A percentile compares a stretch with the other conserved stretches of the same genome.
Conservation (phyloP, 495 filamentous ascomycete genomes). For the Saxispiralis lemnorum region DNA sequence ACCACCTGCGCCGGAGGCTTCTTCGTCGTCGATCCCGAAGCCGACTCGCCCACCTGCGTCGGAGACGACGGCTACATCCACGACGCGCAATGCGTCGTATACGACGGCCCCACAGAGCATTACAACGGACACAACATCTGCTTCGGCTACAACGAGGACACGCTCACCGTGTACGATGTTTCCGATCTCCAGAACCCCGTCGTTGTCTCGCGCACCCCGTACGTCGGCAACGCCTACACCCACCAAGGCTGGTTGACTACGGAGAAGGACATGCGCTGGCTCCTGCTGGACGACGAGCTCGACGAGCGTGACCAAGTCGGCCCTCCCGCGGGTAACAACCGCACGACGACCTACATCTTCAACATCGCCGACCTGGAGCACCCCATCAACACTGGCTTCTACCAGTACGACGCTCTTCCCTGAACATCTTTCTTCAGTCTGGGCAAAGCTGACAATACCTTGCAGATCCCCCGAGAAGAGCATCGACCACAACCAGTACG, state of each 20-base stretch:
- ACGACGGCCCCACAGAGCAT: conserved; percentile 36
- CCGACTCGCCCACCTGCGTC: conserved; percentile 9
- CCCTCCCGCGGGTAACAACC: conserved; percentile 10
- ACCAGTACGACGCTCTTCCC: conserved; percentile 18
- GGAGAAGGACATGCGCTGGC: conserved; percentile 27
- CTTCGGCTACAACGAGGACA: conserved; percentile 39
- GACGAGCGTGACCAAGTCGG: conserved; percentile 35
- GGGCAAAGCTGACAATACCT: too few species aligned
- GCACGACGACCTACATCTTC: conserved; percentile 20
- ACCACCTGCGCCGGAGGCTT: conserved; percentile 2
- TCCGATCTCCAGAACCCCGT: conserved; percentile 30
- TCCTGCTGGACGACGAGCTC: conserved; percentile 44
- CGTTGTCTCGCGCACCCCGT: conserved; percentile 38
- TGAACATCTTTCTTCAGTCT: too few species aligned
- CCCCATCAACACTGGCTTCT: conserved; percentile 35
- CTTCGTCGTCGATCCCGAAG: conserved; percentile 10
- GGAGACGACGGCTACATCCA: conserved; percentile 12
- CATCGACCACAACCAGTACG: conserved; percentile 48
- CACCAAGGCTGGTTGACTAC: conserved; percentile 47
- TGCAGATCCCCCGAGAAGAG: neutral
- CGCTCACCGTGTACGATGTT: conserved; percentile 34
- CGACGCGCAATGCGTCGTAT: conserved; percentile 26
- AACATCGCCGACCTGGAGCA: conserved; percentile 15
- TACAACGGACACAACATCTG: conserved; percentile 41
- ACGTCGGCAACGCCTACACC: conserved; percentile 39